Evolutionary conservation across 1,139 yeast genomes (phyloP).

Genomic region (Debaryomycetaceae sp.): DNA sequence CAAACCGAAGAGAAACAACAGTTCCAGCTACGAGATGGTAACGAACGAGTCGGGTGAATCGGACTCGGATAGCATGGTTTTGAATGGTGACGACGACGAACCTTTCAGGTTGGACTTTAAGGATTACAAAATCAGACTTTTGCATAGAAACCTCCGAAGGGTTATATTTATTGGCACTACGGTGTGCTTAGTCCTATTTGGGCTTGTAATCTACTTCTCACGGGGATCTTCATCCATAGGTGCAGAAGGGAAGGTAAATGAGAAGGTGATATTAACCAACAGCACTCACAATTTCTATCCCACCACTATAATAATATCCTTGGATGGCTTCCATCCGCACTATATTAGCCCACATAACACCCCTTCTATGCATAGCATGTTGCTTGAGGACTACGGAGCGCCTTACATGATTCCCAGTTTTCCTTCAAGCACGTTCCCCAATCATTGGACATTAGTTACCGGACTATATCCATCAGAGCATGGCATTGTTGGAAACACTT

Average conservation of each 20-base stretch:
- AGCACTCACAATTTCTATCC: constrained; percentile 74
- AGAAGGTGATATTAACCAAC: constrained; percentile 38
- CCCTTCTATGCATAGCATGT: constrained; percentile 63
- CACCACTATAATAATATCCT: constrained; percentile 71
- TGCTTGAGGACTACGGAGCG: constrained; percentile 57
- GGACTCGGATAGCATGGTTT: constrained; percentile 7
- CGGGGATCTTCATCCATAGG: background rate
- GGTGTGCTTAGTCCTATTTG: constrained; percentile 1
- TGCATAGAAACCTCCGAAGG: constrained; percentile 16
- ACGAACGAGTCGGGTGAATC: background rate
- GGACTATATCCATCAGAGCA: constrained; percentile 83
- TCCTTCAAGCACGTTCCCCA: constrained; percentile 88
- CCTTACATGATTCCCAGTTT: constrained; percentile 87
- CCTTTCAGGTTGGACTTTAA: constrained; percentile 11
- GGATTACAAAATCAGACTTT: constrained; percentile 24
- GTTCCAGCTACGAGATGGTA: background rate
- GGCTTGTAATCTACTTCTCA: background rate
- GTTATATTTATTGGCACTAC: constrained; percentile 1
- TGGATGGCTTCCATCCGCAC: constrained; percentile 92
- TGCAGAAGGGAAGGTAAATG: constrained; percentile 13
- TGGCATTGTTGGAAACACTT: constrained; percentile 84
- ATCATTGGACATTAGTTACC: constrained; percentile 88
- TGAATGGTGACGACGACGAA: constrained; percentile 8
- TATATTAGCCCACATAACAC: constrained; percentile 66
- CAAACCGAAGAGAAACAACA: background rate